Evolutionary conservation across 2,329 filamentous ascomycete species (phyloP).

Genomic region (Harringtonia lauricola): DNA sequence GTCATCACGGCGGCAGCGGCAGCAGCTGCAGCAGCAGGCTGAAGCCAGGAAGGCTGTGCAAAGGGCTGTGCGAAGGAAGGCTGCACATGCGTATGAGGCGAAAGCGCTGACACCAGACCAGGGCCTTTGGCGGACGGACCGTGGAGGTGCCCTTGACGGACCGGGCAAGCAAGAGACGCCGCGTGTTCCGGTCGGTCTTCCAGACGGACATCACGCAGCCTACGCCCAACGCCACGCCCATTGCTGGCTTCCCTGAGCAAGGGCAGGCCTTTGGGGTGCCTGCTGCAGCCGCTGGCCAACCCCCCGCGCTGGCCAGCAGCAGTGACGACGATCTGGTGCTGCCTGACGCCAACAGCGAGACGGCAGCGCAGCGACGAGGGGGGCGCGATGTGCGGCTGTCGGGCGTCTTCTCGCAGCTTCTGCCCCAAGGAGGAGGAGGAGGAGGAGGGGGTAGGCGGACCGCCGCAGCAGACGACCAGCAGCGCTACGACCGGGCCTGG

Average conservation of each 20-base stretch:
- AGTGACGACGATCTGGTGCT: conserved; percentile 10
- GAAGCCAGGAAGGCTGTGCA: too few relatives aligned
- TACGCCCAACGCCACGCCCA: conserved; percentile 23
- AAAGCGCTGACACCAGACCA: not conserved
- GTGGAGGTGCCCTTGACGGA: too few relatives aligned
- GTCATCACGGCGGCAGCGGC: too few relatives aligned
- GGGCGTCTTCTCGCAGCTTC: too few relatives aligned
- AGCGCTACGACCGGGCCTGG: conserved; percentile 51
- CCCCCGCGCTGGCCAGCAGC: too few relatives aligned
- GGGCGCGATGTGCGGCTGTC: not conserved
- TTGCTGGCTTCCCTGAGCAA: conserved; percentile 23
- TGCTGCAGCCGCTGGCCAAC: not conserved
- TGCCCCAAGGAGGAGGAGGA: too few relatives aligned
- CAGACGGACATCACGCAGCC: conserved; percentile 37
- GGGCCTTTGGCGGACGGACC: too few relatives aligned
- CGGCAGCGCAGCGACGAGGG: not conserved
- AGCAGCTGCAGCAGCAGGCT: too few relatives aligned
- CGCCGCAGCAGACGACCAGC: conserved; percentile 33
- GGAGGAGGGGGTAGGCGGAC: too few relatives aligned
- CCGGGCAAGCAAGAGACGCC: conserved; percentile 34
- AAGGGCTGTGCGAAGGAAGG: too few relatives aligned
- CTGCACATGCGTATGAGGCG: not conserved
- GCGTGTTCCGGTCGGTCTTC: conserved; percentile 45
- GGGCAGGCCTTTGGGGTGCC: conserved; percentile 34
- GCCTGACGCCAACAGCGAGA: conserved; percentile 5